Evolutionary conservation across 345 rosid species (phyloP).

Genomic region (Corchorus capsularis): DNA sequence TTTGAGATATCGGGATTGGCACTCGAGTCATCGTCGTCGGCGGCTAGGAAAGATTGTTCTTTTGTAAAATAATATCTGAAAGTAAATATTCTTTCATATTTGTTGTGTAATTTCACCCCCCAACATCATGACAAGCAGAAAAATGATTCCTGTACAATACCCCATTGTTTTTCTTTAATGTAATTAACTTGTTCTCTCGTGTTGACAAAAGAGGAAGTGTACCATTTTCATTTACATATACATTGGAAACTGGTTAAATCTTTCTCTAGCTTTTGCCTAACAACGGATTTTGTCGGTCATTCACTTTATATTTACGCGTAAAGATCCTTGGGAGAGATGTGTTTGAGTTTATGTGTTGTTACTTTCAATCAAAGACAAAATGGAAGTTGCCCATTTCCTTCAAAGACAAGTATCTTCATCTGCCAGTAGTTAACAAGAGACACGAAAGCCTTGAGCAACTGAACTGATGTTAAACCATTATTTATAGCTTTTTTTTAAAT

Average conservation of each 20-base stretch:
- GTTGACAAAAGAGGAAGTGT: constrained; percentile 8
- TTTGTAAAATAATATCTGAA: constrained; percentile 34
- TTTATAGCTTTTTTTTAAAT: no score
- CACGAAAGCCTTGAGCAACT: no score
- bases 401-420: no score
- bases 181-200: constrained; percentile 15
- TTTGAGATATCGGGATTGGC: constrained; percentile 34
- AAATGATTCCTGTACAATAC: constrained; percentile 20
- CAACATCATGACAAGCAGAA: constrained; percentile 16
- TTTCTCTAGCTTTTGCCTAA: not conserved
- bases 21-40: not conserved
- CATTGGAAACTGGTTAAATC: not conserved
- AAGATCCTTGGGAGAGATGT: no score
- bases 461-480: no score
- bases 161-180: constrained; percentile 21
- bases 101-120: constrained; percentile 23
- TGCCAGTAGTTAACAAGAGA: no score
- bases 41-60: constrained; percentile 28
- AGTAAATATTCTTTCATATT: constrained; percentile 44
- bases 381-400: no score
- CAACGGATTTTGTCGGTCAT: no score
- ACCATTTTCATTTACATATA: not conserved
- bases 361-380: no score
- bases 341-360: no score
- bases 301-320: no score